These are phyloP conservation scores for Spiraea crenata DNA, from an alignment of 331 rosid genomes.

Conservation along the genomic window DNA sequence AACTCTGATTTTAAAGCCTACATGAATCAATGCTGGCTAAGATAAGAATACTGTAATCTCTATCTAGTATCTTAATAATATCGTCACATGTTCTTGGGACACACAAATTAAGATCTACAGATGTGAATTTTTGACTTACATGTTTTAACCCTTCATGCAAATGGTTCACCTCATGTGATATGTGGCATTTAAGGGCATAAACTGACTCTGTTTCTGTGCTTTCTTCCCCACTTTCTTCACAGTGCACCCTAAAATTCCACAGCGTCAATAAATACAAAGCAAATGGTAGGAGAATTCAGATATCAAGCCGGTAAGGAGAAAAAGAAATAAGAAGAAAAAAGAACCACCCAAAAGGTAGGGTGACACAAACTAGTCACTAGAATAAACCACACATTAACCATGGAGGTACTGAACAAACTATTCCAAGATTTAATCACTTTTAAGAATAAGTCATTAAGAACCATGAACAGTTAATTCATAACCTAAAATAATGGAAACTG, in stretches of 20 bases:
- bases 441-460: neutral
- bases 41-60: neutral
- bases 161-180: conserved; percentile 98
- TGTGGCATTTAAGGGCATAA: conserved; percentile 96
- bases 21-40: conserved; percentile 18
- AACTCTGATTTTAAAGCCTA: conserved; percentile 94
- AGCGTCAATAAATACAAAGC: conserved; percentile 21
- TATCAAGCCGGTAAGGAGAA: conserved; percentile 11
- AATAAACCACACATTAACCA: neutral
- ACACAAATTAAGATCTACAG: conserved; percentile 5
- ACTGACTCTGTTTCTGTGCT: conserved; percentile 96
- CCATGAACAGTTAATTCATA: neutral
- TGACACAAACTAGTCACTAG: neutral
- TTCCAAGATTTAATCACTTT: neutral
- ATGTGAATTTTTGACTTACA: conserved; percentile 50
- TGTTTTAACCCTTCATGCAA: conserved; percentile 95
- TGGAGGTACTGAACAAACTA: neutral
- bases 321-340: no score
- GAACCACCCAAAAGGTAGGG: neutral
- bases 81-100: conserved; percentile 4
- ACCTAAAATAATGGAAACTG: neutral
- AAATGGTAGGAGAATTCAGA: conserved; percentile 9
- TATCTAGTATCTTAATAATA: neutral
- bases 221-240: conserved; percentile 96
- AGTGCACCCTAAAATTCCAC: conserved; percentile 66